Percentiles rank a stretch among this genome's conserved stretches.
These are phyloP conservation scores for Tricholoma hemisulphureum DNA, from an alignment of 768 basidiomycete genomes.

Conservation along the genomic window DNA sequence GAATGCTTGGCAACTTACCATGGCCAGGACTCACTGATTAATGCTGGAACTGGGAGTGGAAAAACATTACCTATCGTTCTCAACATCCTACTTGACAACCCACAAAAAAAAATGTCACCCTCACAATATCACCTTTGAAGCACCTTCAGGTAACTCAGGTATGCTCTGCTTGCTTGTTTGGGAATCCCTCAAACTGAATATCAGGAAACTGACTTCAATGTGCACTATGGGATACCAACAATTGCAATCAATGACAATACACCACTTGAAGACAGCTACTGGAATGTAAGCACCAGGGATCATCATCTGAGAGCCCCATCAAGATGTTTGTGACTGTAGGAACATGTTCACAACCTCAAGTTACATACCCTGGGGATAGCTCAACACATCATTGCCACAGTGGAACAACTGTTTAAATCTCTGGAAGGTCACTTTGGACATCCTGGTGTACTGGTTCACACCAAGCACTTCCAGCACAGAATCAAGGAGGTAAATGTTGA, in stretches of 20 bases:
- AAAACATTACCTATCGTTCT: constrained; percentile 29
- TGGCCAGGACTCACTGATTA: constrained; percentile 17
- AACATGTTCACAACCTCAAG: constrained; percentile 3
- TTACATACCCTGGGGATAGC: not conserved
- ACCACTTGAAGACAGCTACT: constrained; percentile 12
- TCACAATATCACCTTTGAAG: constrained; percentile 20
- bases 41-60: constrained; percentile 25
- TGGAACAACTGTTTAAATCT: constrained; percentile 20
- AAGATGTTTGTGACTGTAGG: not conserved
- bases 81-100: constrained; percentile 17
- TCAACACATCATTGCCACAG: constrained; percentile 19
- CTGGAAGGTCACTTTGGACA: constrained; percentile 15
- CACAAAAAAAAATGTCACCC: constrained; percentile 4
- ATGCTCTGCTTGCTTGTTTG: not conserved
- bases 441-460: constrained; percentile 4
- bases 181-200: not conserved
- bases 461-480: not conserved
- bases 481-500: constrained; percentile 19
- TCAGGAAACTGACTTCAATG: constrained; percentile 16
- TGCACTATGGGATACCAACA: constrained; percentile 14
- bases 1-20: constrained; percentile 8
- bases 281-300: constrained; percentile 21
- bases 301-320: not conserved
- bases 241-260: constrained; percentile 26
- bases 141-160: constrained; percentile 10